Evolutionary conservation across 139 green algal species (phyloP), one percentile per base, ranked within the genome.

Genomic region (Edaphochlamys debaryana): DNA sequence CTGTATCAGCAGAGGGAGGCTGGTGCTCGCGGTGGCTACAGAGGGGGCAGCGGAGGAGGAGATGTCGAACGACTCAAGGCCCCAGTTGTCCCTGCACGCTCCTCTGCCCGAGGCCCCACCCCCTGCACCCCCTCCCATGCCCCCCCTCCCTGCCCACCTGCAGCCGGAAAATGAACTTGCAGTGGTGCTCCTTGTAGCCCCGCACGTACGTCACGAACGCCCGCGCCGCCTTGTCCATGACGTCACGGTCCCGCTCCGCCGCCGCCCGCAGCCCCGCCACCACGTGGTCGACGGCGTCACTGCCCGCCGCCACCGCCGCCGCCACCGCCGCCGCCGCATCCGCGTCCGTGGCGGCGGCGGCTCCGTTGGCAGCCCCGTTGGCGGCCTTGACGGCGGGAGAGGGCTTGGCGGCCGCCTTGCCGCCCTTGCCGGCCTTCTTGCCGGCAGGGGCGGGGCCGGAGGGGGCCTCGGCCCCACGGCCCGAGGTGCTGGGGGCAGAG

Each of bases 101-200:
- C n/a, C n/a, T n/a, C n/a, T n/a, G n/a, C n/a, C n/a, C n/a, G n/a
- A n/a, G n/a, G n/a, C n/a, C n/a, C n/a, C n/a, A n/a, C n/a, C n/a
- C n/a, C n/a, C n/a, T n/a, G n/a, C n/a, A n/a, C n/a, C n/a, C n/a
- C n/a, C n/a, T n/a, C n/a, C n/a, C n/a, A n/a, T n/a, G n/a, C n/a
- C n/a, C n/a, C n/a, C n/a, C n/a, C n/a, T n/a, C n/a, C n/a, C n/a
- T n/a, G n/a, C 86, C 23, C 30, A 93, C 92, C 87, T 92, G 77
- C 67, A 96, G 6, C 63, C 95, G 79, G 93, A 99, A 99, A 13
- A 95, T 94, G 80, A 90, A 96, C 69, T 92, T 92, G 93, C 96
- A 99, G 76, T 99, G 94, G 88, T 99, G 97, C 91, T 99, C 97
- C 86, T 97, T 98, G 94, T 99, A 99, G 25, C 92, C 97, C 1